Evolutionary conservation across 2,329 filamentous ascomycete genomes (phyloP).

Genomic region (Chrysosporium queenslandicum): DNA sequence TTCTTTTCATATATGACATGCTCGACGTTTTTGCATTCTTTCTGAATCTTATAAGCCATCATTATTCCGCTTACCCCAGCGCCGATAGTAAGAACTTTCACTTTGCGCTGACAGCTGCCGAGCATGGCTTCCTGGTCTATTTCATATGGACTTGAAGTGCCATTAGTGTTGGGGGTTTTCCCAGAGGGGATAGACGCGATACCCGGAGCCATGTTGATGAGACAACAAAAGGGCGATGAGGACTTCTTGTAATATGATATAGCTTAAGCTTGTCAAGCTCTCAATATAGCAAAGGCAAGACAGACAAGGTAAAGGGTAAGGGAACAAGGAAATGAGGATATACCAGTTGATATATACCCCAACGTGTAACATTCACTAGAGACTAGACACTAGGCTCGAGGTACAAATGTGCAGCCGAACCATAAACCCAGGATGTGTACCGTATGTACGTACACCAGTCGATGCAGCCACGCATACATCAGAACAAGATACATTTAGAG

Average conservation of each 20-base stretch:
- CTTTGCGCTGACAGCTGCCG: slow-evolving; percentile 34
- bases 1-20: slow-evolving; percentile 29
- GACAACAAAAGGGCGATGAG: not conserved
- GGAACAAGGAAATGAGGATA: not conserved
- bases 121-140: slow-evolving; percentile 15
- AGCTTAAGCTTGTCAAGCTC: not conserved
- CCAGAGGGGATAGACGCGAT: not conserved
- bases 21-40: slow-evolving; percentile 31
- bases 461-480: not conserved
- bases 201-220: not conserved
- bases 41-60: slow-evolving; percentile 30
- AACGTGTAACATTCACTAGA: not conserved
- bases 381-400: not conserved
- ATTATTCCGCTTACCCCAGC: slow-evolving; percentile 34
- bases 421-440: too few relatives aligned
- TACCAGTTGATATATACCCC: not conserved
- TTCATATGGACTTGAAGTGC: slow-evolving; percentile 6
- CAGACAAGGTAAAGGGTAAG: not conserved
- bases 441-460: too few relatives aligned
- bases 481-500: not conserved
- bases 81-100: slow-evolving; percentile 36
- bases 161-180: not conserved
- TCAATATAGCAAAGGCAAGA: not conserved
- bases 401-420: not conserved
- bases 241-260: not conserved